A percentile compares a stretch with the other conserved stretches of the same genome.
phyloP scores from a whole-genome alignment of 2,329 filamentous ascomycete genomes.

The Trichoderma cornu-damae region DNA sequence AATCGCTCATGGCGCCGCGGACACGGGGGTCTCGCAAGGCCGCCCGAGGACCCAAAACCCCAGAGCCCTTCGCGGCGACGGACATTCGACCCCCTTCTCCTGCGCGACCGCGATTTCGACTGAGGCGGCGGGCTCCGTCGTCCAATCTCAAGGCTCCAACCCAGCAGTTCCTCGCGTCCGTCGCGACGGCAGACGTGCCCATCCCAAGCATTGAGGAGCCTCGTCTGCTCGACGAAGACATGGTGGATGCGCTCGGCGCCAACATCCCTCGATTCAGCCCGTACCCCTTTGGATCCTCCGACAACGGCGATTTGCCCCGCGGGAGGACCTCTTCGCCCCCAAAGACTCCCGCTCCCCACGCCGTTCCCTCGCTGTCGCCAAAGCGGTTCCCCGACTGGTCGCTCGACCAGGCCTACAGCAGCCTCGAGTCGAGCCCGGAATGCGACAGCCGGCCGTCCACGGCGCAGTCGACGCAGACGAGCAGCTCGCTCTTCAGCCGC shows the following conservation, averaged over 20 bases:
- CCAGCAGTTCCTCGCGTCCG: conserved; percentile 61
- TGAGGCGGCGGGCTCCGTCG: conserved; percentile 51
- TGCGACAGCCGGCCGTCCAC: conserved; percentile 57
- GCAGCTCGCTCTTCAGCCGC: conserved; percentile 52
- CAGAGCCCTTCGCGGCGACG: conserved; percentile 43
- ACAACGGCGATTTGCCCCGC: conserved; percentile 32
- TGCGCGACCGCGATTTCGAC: conserved; percentile 48
- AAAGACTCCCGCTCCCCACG: conserved; percentile 52
- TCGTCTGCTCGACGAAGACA: conserved; percentile 41
- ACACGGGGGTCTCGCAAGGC: conserved; percentile 40
- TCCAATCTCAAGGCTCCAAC: conserved; percentile 54
- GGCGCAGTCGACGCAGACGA: conserved; percentile 55
- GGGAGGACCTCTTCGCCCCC: conserved; percentile 49
- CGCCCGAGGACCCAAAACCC: conserved; percentile 43
- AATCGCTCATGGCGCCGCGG: conserved; percentile 42
- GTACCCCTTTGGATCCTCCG: conserved; percentile 28
- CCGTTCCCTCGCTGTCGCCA: conserved; percentile 40
- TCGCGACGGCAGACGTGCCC: conserved; percentile 59
- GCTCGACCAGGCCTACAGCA: conserved; percentile 51
- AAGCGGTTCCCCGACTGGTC: conserved; percentile 55
- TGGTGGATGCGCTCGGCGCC: conserved; percentile 36
- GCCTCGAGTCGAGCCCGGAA: conserved; percentile 54
- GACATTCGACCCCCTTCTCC: conserved; percentile 43
- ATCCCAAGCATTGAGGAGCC: conserved; percentile 61
- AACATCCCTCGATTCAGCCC: conserved; percentile 34